phyloP scores from a whole-genome alignment of 371 early-diverging fungal species.

The Mortierella sp. region DNA sequence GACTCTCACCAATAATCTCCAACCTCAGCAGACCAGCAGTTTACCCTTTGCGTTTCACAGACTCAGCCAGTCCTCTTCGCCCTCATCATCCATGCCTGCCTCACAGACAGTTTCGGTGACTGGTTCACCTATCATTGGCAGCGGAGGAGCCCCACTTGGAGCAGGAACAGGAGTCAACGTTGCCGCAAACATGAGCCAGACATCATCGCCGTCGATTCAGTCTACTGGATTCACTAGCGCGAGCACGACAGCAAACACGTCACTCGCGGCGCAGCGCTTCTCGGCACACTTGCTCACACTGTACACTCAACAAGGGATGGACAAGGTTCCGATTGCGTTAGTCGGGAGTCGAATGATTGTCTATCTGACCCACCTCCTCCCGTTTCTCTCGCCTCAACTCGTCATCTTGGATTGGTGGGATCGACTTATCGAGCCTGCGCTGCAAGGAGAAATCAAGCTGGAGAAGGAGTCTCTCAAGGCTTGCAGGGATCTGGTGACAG shows the following conservation, averaged over 20 bases:
- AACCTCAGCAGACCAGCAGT: slow-evolving; percentile 18
- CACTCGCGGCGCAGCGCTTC: slow-evolving; percentile 46
- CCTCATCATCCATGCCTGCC: slow-evolving; percentile 19
- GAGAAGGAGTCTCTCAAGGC: slow-evolving; percentile 49
- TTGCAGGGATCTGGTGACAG: slow-evolving; percentile 50
- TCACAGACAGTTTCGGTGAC: slow-evolving; percentile 31
- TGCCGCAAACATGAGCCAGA: slow-evolving; percentile 12
- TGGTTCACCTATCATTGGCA: slow-evolving; percentile 28
- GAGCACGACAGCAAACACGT: slow-evolving; percentile 7
- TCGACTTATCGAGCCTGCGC: slow-evolving; percentile 49
- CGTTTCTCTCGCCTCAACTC: slow-evolving; percentile 48
- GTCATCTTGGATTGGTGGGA: slow-evolving; percentile 54
- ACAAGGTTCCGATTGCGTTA: slow-evolving; percentile 25
- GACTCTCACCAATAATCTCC: slow-evolving; percentile 28
- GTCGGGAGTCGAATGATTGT: slow-evolving; percentile 44
- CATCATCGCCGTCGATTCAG: slow-evolving; percentile 19
- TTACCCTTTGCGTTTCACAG: slow-evolving; percentile 52
- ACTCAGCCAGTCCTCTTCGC: slow-evolving; percentile 26
- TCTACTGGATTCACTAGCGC: slow-evolving; percentile 9
- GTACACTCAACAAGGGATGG: slow-evolving; percentile 34
- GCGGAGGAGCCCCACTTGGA: slow-evolving; percentile 6
- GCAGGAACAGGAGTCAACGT: neutral
- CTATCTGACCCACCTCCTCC: slow-evolving; percentile 47
- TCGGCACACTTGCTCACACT: slow-evolving; percentile 47
- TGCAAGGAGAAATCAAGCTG: slow-evolving; percentile 54